Conservation (phyloP, 495 filamentous ascomycete genomes). For the Xylaria castorea region DNA sequence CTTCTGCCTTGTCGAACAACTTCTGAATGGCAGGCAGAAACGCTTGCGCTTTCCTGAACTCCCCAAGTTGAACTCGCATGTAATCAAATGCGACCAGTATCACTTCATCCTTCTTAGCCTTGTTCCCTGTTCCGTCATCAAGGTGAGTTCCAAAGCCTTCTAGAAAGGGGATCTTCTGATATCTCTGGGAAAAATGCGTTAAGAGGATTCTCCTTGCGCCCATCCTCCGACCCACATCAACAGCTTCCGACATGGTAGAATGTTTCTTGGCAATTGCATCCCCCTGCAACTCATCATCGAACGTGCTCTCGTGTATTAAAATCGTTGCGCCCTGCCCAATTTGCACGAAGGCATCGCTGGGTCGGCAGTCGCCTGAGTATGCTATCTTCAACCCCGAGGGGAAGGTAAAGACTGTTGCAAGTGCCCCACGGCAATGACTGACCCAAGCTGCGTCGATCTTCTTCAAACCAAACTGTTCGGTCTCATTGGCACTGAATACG, state of each 20-base stretch:
- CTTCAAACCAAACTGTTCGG: constrained; percentile 46
- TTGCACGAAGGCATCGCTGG: constrained; percentile 67
- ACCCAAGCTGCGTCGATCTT: constrained; percentile 68
- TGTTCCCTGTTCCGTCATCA: constrained; percentile 27
- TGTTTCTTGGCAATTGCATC: constrained; percentile 91
- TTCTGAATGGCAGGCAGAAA: constrained; percentile 76
- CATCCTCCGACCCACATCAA: constrained; percentile 80
- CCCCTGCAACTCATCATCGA: constrained; percentile 78
- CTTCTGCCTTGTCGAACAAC: constrained; percentile 60
- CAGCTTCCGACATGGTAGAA: constrained; percentile 81
- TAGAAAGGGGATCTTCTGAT: constrained; percentile 78
- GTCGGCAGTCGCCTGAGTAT: constrained; percentile 92
- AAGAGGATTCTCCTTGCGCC: constrained; percentile 74
- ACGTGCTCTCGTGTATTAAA: constrained; percentile 94
- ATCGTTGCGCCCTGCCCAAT: constrained; percentile 80
- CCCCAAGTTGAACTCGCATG: constrained; percentile 81
- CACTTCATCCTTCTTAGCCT: constrained; percentile 51
- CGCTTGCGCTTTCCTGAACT: constrained; percentile 76
- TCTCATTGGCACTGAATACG: constrained; percentile 32
- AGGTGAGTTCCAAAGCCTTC: constrained; percentile 33
- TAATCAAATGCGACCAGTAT: constrained; percentile 87
- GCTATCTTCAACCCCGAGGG: constrained; percentile 81
- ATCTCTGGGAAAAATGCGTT: constrained; percentile 96
- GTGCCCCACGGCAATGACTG: constrained; percentile 77
- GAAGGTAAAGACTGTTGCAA: constrained; percentile 79